Conservation (phyloP, 306 rosid species). For the Quercus bicolor region DNA sequence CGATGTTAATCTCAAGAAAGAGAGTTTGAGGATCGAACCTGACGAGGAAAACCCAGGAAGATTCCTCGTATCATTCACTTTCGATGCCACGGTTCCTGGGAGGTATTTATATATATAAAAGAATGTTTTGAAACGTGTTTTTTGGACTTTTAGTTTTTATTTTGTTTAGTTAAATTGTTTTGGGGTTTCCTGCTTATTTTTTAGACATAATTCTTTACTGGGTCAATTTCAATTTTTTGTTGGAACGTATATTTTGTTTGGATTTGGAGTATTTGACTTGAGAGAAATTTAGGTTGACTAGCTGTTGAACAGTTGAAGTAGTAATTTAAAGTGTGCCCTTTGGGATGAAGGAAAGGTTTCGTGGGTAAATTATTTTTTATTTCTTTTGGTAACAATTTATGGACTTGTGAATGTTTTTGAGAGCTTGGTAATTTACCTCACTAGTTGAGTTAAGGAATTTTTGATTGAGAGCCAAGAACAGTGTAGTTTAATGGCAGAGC, state of each 20-base stretch:
- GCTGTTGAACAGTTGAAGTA: no score
- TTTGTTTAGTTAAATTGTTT: neutral
- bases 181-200: neutral
- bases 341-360: neutral
- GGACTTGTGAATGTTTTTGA: neutral
- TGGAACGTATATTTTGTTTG: neutral
- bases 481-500: no score
- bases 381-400: neutral
- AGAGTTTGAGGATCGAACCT: constrained; percentile 64
- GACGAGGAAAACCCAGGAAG: constrained; percentile 71
- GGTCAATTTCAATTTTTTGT: neutral
- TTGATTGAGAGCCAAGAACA: neutral
- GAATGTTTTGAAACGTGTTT: neutral
- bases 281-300: neutral
- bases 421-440: neutral
- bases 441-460: neutral
- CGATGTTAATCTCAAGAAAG: constrained; percentile 91
- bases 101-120: constrained; percentile 33
- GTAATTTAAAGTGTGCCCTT: neutral
- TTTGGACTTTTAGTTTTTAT: neutral
- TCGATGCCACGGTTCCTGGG: constrained; percentile 87
- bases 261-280: neutral
- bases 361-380: neutral
- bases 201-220: neutral
- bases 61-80: constrained; percentile 66